A percentile compares a stretch with the other conserved stretches of the same genome.
Conservation (phyloP, 2,329 filamentous ascomycete genomes). For the Paramyrothecium sp. region DNA sequence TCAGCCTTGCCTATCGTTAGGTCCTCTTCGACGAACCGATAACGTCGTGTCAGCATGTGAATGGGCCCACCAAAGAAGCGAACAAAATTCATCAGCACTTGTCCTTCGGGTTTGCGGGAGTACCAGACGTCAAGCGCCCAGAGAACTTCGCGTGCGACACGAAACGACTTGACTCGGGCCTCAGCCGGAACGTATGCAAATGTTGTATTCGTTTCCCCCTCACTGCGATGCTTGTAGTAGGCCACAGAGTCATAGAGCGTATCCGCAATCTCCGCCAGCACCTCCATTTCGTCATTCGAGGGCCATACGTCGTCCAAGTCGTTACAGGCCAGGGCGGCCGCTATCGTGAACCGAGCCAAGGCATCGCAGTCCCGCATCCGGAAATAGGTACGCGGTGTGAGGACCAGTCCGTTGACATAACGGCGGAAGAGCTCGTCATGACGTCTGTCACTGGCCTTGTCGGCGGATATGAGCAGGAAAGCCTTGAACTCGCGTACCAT, state of each 20-base stretch:
- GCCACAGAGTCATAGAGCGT: constrained; percentile 22
- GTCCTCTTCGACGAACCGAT: constrained; percentile 30
- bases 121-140: constrained; percentile 28
- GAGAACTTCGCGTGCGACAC: constrained; percentile 23
- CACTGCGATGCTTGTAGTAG: constrained; percentile 21
- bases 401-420: constrained; percentile 23
- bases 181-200: constrained; percentile 21
- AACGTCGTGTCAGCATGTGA: constrained; percentile 31
- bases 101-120: constrained; percentile 5
- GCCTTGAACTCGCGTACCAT: constrained; percentile 18
- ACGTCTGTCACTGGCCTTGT: constrained; percentile 12
- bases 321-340: constrained; percentile 27
- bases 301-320: constrained; percentile 22
- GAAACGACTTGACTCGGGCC: constrained; percentile 16
- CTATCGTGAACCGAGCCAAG: constrained; percentile 27
- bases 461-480: constrained; percentile 15
- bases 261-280: constrained; percentile 18
- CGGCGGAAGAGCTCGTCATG: constrained; percentile 21
- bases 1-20: constrained; percentile 24
- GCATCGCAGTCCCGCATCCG: constrained; percentile 31
- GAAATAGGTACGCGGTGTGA: constrained; percentile 24
- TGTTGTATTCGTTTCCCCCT: constrained; percentile 24
- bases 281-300: constrained; percentile 14
- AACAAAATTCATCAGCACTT: constrained; percentile 19
- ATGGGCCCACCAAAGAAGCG: constrained; percentile 27